Evolutionary conservation across 768 basidiomycete species (phyloP).

Genomic region (Tulasnella sp.): DNA sequence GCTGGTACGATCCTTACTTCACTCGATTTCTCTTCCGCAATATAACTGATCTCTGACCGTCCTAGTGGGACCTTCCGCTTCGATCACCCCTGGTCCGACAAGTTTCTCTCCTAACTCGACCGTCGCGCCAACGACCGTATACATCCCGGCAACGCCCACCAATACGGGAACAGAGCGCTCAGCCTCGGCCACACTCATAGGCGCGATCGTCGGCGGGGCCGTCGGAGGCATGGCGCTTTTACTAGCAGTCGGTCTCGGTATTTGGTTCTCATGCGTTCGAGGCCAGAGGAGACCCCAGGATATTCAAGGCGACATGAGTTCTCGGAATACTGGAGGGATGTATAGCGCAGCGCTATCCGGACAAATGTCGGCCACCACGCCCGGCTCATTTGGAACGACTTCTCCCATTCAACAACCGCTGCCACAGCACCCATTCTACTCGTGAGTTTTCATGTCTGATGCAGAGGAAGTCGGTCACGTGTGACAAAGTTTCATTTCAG

Average conservation of each 20-base stretch:
- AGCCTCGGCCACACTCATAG: background rate
- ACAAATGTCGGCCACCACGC: background rate
- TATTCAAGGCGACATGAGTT: background rate
- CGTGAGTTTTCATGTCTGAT: background rate
- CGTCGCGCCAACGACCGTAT: background rate
- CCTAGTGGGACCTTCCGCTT: constrained; percentile 1
- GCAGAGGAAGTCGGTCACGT: background rate
- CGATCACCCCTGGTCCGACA: background rate
- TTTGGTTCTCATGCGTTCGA: background rate
- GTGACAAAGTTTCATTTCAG: background rate
- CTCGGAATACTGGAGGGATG: background rate
- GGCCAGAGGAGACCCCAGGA: background rate
- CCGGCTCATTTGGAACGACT: background rate
- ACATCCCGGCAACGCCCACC: background rate
- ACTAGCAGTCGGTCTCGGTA: background rate
- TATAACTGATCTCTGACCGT: background rate
- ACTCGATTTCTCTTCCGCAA: background rate
- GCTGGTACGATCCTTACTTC: background rate
- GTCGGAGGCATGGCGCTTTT: background rate
- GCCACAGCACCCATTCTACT: background rate
- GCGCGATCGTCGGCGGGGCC: background rate
- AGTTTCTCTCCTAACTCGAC: background rate
- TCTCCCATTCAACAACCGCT: background rate
- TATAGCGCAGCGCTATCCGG: background rate
- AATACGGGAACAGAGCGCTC: too few relatives aligned